phyloP scores from a whole-genome alignment of 352 stramenopile species.

The Saprolegnia parasitica region DNA sequence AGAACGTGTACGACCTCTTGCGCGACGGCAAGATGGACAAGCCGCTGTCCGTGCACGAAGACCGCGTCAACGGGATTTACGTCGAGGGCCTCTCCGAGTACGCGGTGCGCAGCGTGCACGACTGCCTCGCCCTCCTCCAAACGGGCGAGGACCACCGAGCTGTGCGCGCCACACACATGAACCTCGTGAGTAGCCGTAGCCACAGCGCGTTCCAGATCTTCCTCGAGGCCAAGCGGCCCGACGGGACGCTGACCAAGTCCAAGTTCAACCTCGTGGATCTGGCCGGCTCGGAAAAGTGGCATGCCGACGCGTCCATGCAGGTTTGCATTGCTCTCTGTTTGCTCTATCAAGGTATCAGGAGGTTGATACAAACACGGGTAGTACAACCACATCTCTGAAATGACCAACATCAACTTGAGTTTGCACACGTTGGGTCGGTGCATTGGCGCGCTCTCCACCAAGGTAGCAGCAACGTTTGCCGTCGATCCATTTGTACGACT shows the following conservation, averaged over 20 bases:
- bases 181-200: conserved; percentile 84
- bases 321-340: conserved; percentile 37
- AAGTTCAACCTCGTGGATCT: conserved; percentile 96
- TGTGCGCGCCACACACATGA: conserved; percentile 89
- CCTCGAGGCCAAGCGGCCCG: conserved; percentile 66
- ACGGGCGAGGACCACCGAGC: conserved; percentile 81
- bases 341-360: conserved; percentile 40
- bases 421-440: conserved; percentile 88
- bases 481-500: conserved; percentile 2
- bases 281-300: conserved; percentile 92
- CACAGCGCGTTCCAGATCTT: conserved; percentile 88
- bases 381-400: conserved; percentile 85
- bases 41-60: conserved; percentile 81
- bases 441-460: conserved; percentile 72
- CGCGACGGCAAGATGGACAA: conserved; percentile 70
- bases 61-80: conserved; percentile 83
- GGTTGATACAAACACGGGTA: conserved; percentile 60
- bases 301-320: conserved; percentile 73
- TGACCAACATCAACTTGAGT: conserved; percentile 94
- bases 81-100: conserved; percentile 90
- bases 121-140: conserved; percentile 83
- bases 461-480: conserved; percentile 16
- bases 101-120: conserved; percentile 71
- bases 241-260: conserved; percentile 73
- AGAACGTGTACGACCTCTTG: conserved; percentile 87